Conservation (phyloP, 768 basidiomycete genomes). For the Suillus sp. region DNA sequence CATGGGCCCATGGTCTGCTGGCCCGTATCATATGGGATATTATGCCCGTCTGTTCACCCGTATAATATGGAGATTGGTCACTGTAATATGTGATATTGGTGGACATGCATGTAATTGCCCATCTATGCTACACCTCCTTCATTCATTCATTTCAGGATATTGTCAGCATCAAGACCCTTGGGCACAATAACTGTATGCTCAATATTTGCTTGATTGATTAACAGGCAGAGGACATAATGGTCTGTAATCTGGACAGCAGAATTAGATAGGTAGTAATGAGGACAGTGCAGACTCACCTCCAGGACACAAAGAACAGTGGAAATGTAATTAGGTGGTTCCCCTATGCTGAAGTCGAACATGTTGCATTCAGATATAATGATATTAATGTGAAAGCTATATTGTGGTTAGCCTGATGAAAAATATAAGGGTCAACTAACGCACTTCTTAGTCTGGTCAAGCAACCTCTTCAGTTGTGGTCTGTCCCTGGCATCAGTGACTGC, state of each 20-base stretch:
- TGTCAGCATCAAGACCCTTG: constrained; percentile 66
- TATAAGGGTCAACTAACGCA: constrained; percentile 42
- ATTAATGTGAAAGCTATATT: constrained; percentile 43
- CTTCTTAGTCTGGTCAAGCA: constrained; percentile 65
- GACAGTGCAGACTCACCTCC: constrained; percentile 50
- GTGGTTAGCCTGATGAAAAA: constrained; percentile 1
- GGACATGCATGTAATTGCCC: constrained; percentile 61
- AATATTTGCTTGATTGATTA: constrained; percentile 75
- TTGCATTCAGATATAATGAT: constrained; percentile 74
- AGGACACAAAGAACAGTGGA: constrained; percentile 82
- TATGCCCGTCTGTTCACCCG: no score
- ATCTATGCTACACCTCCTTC: constrained; percentile 65
- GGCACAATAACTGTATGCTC: constrained; percentile 70
- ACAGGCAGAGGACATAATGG: constrained; percentile 70
- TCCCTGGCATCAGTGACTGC: constrained; percentile 76
- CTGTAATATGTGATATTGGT: no score
- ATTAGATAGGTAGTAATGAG: constrained; percentile 1
- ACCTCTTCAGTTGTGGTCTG: constrained; percentile 50
- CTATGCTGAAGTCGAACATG: constrained; percentile 75
- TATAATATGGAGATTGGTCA: no score
- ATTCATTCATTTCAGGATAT: constrained; percentile 42
- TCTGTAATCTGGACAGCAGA: constrained; percentile 62
- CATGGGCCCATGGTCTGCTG: no score
- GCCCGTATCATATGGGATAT: no score
- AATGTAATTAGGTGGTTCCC: constrained; percentile 65